Percentiles rank a stretch among this genome's conserved stretches.
These are phyloP conservation scores for Xylaria sp. DNA, from an alignment of 2,329 filamentous ascomycete species.

Conservation along the genomic window DNA sequence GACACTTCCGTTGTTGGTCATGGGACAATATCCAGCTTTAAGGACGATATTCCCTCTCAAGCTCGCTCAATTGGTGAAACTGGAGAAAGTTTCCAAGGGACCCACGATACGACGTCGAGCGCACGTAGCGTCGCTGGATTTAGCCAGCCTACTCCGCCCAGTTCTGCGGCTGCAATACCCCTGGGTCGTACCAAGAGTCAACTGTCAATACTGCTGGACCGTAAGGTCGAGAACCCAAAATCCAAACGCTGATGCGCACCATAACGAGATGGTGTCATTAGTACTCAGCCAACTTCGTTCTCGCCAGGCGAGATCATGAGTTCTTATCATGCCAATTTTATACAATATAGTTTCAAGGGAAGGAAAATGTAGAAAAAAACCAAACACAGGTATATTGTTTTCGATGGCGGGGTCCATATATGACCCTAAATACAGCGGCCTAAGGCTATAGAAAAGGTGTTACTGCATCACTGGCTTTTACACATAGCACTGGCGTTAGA, in stretches of 20 bases:
- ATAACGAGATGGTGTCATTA: not conserved
- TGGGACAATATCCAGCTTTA: slow-evolving; percentile 52
- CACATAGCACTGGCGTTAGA: slow-evolving; percentile 23
- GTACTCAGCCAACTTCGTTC: slow-evolving; percentile 5
- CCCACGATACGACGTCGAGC: slow-evolving; percentile 23
- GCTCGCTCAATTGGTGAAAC: not conserved
- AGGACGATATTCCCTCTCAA: slow-evolving; percentile 35
- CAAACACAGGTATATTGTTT: not conserved
- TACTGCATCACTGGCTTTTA: slow-evolving; percentile 14
- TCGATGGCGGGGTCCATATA: slow-evolving; percentile 1
- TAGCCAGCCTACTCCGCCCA: slow-evolving; percentile 55
- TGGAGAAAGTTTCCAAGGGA: slow-evolving; percentile 7
- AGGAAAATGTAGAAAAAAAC: slow-evolving; percentile 22
- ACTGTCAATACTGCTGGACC: slow-evolving; percentile 61
- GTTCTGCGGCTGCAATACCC: slow-evolving; percentile 51
- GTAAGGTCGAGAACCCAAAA: slow-evolving; percentile 43
- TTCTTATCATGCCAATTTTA: not conserved
- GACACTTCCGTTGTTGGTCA: slow-evolving; percentile 47
- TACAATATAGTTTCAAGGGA: slow-evolving; percentile 16
- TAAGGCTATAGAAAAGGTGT: slow-evolving; percentile 7
- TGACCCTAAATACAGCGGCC: slow-evolving; percentile 5
- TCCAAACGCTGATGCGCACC: slow-evolving; percentile 32
- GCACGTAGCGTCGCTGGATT: slow-evolving; percentile 42
- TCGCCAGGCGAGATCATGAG: not conserved
- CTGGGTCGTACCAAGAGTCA: slow-evolving; percentile 67